Evolutionary conservation across 1,139 yeast genomes (phyloP), one percentile per base, ranked within the genome.

Genomic region (Sugiyamaella xylanicola): DNA sequence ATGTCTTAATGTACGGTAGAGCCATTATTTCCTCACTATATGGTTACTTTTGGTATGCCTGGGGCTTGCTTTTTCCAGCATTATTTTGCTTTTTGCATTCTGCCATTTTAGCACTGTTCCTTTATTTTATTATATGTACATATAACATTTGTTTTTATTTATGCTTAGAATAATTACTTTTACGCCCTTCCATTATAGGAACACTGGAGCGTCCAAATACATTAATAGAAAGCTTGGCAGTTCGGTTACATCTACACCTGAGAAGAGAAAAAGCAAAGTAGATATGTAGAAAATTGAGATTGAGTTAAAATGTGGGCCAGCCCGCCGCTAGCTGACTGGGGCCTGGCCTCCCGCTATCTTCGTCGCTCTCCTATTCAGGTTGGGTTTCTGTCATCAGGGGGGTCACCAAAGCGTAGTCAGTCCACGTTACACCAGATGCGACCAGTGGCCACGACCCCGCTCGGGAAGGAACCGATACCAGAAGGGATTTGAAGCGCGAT

Each of bases 131-230:
- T 20, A 21, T 41, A n/a, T 20, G 32, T 13, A 41, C 45, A 16
- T 29, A 5, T 27, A 22, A 22, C 27, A 9, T 45, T 45, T 45
- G 40, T 45, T 45, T 45, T 45, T 45, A 32, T 45, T 45, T 45
- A 45, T 45, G 48, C 40, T 32, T 32, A 13, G 39, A 19, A 45
- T 27, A 45, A 45, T 45, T 45, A 32, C 49, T 45, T 45, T 19
- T 45, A 8, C 5, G 20, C 27, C 15, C 13, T 32, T 32, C 37
- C 29, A 5, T 25, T 25, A 25, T 25, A 25, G 29, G 29, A 25
- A 25, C 9, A 25, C 29, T 9, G 9, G 29, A 25, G 8, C 5
- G 29, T 25, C 29, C 29, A 25, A 25, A 25, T 25, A 25, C 29
- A n/a, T 15, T 8, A n/a, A 32, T 11, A 8, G 37, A 32, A 32